Evolutionary conservation across 1,139 yeast genomes (phyloP).

Genomic region (Saccharomyces uvarum): DNA sequence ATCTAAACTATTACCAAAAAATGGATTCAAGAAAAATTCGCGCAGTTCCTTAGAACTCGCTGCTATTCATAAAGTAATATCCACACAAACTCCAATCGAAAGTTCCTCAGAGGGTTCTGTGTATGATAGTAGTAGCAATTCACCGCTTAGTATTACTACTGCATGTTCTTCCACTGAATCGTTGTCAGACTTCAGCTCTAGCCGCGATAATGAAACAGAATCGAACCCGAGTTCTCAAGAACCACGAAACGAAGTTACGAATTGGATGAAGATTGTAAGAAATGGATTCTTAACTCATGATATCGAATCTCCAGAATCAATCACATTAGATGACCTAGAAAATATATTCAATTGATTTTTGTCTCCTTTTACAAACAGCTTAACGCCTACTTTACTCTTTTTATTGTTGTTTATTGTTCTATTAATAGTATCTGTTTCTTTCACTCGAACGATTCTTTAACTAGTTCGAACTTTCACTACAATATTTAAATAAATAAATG

Average conservation of each 20-base stretch:
- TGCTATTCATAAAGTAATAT: constrained; percentile 65
- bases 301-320: constrained; percentile 69
- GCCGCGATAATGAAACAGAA: neutral
- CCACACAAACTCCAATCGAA: constrained; percentile 36
- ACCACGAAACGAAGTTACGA: neutral
- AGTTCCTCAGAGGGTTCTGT: neutral
- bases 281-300: constrained; percentile 70
- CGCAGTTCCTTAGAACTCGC: constrained; percentile 65
- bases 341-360: constrained; percentile 43
- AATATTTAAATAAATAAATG: neutral
- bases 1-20: constrained; percentile 46
- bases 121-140: neutral
- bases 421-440: neutral
- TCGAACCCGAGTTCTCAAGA: neutral
- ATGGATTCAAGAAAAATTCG: constrained; percentile 10
- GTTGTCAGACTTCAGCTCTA: neutral
- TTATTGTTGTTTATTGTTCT: neutral
- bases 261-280: constrained; percentile 62
- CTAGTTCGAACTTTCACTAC: neutral
- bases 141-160: neutral
- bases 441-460: neutral
- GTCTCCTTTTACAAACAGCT: neutral
- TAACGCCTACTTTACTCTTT: neutral
- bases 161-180: neutral
- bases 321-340: constrained; percentile 66